Percentiles rank a stretch among this genome's conserved stretches.
phyloP scores from a whole-genome alignment of 257 asterid genomes.

The Ajuga chamaepitys region DNA sequence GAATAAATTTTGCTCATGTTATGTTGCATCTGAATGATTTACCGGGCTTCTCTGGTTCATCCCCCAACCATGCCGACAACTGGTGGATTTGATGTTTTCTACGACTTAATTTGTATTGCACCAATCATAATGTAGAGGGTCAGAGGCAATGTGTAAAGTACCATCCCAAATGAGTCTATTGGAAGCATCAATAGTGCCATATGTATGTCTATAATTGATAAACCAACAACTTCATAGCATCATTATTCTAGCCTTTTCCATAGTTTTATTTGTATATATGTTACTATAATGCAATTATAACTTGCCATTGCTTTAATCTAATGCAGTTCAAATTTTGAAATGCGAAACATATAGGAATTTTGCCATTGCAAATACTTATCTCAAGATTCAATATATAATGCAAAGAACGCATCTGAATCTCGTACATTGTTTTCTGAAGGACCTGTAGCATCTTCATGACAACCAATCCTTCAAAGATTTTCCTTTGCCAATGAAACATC shows the following conservation, averaged over 20 bases:
- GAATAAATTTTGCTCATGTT: too few relatives aligned
- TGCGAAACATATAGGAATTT: background rate
- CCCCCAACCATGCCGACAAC: too few relatives aligned
- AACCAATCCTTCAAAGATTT: conserved; percentile 60
- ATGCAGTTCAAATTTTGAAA: background rate
- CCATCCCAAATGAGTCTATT: too few relatives aligned
- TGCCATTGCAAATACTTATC: background rate
- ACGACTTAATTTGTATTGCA: background rate
- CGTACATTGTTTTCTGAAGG: too few relatives aligned
- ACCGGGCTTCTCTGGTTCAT: too few relatives aligned
- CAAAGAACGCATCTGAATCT: background rate
- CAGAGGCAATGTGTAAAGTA: background rate
- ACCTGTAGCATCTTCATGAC: conserved; percentile 1
- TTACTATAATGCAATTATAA: too few relatives aligned
- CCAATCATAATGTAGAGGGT: background rate
- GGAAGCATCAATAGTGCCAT: too few relatives aligned
- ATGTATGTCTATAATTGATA: background rate
- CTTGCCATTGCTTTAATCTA: too few relatives aligned
- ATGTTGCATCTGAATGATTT: too few relatives aligned
- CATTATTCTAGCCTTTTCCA: background rate
- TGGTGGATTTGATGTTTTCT: background rate
- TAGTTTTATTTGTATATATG: background rate
- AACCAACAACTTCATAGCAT: background rate
- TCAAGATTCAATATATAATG: background rate
- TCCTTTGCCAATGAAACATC: conserved; percentile 78